Evolutionary conservation across 2,329 filamentous ascomycete genomes (phyloP).

Genomic region (Neobulgaria alba): DNA sequence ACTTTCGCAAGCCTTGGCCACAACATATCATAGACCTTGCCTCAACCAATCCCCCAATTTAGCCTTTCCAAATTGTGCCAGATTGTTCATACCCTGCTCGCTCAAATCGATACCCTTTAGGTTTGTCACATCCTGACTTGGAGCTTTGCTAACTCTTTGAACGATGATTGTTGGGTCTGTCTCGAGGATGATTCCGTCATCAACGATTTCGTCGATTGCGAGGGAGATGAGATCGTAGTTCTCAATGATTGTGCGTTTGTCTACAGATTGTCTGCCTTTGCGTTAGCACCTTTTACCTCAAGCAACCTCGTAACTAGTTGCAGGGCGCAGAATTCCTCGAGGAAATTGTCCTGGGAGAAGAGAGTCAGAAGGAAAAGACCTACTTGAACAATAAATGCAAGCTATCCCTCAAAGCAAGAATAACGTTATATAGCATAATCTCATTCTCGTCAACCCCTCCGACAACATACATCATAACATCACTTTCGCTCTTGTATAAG

Average conservation of each 20-base stretch:
- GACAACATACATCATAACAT: slow-evolving; percentile 94
- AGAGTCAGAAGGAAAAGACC: slow-evolving; percentile 22
- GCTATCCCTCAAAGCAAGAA: slow-evolving; percentile 82
- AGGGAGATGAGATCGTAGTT: slow-evolving; percentile 96
- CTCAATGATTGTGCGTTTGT: slow-evolving; percentile 96
- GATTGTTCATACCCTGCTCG: slow-evolving; percentile 89
- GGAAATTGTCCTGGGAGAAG: not conserved
- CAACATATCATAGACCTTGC: slow-evolving; percentile 60
- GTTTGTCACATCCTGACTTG: slow-evolving; percentile 77
- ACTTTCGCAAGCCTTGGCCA: no score
- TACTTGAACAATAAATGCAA: slow-evolving; percentile 90
- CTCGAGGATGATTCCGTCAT: slow-evolving; percentile 94
- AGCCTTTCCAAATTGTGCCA: slow-evolving; percentile 87
- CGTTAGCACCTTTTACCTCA: not conserved
- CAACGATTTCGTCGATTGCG: slow-evolving; percentile 89
- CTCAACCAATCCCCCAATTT: slow-evolving; percentile 87
- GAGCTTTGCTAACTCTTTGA: slow-evolving; percentile 84
- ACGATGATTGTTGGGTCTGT: slow-evolving; percentile 93
- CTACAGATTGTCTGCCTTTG: slow-evolving; percentile 85
- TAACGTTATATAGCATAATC: slow-evolving; percentile 88
- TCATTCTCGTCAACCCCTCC: slow-evolving; percentile 92
- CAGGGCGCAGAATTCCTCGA: no score
- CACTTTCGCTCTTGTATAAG: slow-evolving; percentile 95
- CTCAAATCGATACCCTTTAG: slow-evolving; percentile 92
- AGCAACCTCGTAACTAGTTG: not conserved